Percentiles rank a stretch among this genome's conserved stretches.
phyloP scores from a whole-genome alignment of 2,329 filamentous ascomycete species.

The Aplosporella prunicola region DNA sequence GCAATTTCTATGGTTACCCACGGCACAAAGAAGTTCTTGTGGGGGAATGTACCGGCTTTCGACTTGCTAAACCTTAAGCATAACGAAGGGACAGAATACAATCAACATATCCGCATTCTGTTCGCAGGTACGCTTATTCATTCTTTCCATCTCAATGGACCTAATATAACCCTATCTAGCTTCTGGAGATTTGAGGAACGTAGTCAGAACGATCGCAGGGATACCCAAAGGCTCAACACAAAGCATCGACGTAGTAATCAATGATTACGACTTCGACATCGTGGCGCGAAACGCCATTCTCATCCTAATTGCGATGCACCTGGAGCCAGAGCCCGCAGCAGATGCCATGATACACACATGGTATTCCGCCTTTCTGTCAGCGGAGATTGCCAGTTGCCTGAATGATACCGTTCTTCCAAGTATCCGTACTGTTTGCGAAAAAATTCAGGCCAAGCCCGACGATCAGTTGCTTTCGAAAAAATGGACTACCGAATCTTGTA shows the following conservation, averaged over 20 bases:
- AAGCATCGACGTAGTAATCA: conserved; percentile 24
- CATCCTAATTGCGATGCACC: conserved; percentile 25
- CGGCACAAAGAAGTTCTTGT: conserved; percentile 25
- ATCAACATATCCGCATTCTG: conserved; percentile 21
- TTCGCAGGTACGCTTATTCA: conserved; percentile 26
- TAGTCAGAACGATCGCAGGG: conserved; percentile 30
- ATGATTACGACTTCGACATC: conserved; percentile 32
- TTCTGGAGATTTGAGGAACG: conserved; percentile 37
- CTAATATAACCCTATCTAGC: too few species aligned
- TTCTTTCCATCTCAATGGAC: too few species aligned
- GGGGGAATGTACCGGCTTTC: conserved; percentile 34
- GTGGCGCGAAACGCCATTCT: conserved; percentile 34
- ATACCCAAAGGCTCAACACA: conserved; percentile 24
- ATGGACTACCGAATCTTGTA: conserved; percentile 19
- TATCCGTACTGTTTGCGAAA: conserved; percentile 26
- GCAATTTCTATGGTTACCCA: too few species aligned
- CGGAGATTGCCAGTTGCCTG: conserved; percentile 17
- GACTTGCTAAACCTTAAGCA: conserved; percentile 27
- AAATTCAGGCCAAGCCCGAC: conserved; percentile 21
- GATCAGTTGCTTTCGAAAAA: conserved; percentile 23
- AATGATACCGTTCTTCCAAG: conserved; percentile 19
- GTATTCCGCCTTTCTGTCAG: conserved; percentile 35
- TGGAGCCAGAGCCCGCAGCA: conserved; percentile 16
- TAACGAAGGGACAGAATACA: conserved; percentile 17
- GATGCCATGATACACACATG: conserved; percentile 36